Evolutionary conservation across 192 early-diverging fungal species (phyloP).

Genomic region (Diversispora eburnea): DNA sequence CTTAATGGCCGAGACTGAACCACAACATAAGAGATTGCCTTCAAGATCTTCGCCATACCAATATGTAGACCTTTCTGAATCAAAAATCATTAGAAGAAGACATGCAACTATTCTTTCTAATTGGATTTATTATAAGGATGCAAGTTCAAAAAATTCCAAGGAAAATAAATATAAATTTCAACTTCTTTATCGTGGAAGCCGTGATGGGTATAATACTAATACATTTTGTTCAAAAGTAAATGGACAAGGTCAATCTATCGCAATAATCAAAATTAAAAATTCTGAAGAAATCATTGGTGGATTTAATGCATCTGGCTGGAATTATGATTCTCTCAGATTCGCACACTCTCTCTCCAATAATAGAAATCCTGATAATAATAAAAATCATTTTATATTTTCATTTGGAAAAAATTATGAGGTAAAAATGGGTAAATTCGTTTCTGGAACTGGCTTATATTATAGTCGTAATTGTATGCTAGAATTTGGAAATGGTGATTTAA

Average conservation of each 20-base stretch:
- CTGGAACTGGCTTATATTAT: background rate
- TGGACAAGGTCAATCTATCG: background rate
- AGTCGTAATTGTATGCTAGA: background rate
- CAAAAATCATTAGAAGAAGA: background rate
- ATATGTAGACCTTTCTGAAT: too few relatives aligned
- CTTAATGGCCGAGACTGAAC: too few relatives aligned
- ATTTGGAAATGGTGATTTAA: constrained; percentile 6
- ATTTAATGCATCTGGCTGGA: background rate
- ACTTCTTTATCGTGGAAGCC: constrained; percentile 7
- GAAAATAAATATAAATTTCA: background rate
- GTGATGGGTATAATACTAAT: background rate
- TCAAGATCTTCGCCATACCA: too few relatives aligned
- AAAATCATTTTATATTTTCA: background rate
- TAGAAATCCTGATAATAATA: background rate
- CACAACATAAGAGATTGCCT: too few relatives aligned
- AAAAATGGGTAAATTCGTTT: background rate
- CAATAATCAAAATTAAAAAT: background rate
- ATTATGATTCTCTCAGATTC: too few relatives aligned
- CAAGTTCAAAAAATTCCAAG: background rate
- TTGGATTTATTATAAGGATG: background rate
- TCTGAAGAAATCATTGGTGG: constrained; percentile 1
- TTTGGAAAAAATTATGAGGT: too few relatives aligned
- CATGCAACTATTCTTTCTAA: background rate
- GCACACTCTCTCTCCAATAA: too few relatives aligned
- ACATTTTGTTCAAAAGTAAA: background rate